These are phyloP conservation scores for Lactifluus hygrophoroides DNA, from an alignment of 768 basidiomycete genomes.

Conservation along the genomic window DNA sequence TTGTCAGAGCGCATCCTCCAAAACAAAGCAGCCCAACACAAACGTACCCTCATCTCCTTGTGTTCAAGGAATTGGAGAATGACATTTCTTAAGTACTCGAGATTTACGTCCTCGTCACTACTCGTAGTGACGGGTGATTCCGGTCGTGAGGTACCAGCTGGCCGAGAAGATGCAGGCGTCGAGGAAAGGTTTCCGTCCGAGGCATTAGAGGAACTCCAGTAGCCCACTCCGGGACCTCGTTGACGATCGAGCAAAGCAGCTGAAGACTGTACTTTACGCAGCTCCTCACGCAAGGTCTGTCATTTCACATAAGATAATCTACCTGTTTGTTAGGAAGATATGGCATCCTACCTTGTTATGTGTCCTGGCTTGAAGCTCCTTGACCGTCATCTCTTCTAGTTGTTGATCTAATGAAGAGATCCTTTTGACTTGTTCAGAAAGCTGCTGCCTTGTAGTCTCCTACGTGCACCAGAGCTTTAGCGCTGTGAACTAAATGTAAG, in stretches of 20 bases:
- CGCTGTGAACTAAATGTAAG: neutral
- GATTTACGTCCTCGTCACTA: conserved; percentile 86
- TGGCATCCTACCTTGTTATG: conserved; percentile 61
- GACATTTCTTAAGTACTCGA: conserved; percentile 94
- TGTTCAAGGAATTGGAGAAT: conserved; percentile 97
- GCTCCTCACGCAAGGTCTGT: conserved; percentile 84
- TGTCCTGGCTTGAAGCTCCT: conserved; percentile 60
- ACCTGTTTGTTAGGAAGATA: neutral
- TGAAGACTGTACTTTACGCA: conserved; percentile 92
- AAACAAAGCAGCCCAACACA: neutral
- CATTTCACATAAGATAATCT: neutral
- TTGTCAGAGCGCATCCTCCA: conserved; percentile 8
- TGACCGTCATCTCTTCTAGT: conserved; percentile 62
- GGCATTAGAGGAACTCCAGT: conserved; percentile 56
- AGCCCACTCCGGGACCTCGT: conserved; percentile 89
- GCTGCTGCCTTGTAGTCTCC: conserved; percentile 37
- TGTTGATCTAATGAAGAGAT: conserved; percentile 51
- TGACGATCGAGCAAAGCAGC: conserved; percentile 84
- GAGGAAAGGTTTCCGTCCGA: conserved; percentile 26
- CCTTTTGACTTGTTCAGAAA: conserved; percentile 42
- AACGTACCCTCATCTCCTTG: conserved; percentile 90
- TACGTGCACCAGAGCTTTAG: conserved; percentile 22
- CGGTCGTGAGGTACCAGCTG: conserved; percentile 26
- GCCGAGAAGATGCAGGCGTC: conserved; percentile 32
- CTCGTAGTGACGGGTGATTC: conserved; percentile 29